Conservation (phyloP, 371 early-diverging fungal species). For the Mycotypha africana region DNA sequence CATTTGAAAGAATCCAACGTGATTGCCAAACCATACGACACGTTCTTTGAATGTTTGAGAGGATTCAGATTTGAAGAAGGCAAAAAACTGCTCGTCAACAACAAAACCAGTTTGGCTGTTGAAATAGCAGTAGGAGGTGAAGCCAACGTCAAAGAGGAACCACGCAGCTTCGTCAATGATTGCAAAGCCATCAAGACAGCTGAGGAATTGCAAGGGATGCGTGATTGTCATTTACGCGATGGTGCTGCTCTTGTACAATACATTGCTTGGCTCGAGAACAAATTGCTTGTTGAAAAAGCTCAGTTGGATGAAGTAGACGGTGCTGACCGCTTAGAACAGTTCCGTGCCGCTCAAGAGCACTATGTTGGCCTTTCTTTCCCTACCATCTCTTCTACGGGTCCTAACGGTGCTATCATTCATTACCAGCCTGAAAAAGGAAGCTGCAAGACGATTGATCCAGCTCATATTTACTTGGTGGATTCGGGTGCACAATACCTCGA, state of each 20-base stretch:
- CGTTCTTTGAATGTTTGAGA: constrained; percentile 71
- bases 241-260: constrained; percentile 88
- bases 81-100: constrained; percentile 40
- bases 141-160: constrained; percentile 50
- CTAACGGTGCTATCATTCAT: constrained; percentile 99
- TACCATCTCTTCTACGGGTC: constrained; percentile 94
- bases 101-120: constrained; percentile 69
- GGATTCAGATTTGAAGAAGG: constrained; percentile 20
- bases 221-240: constrained; percentile 91
- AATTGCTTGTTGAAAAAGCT: constrained; percentile 60
- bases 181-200: constrained; percentile 94
- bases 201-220: constrained; percentile 93
- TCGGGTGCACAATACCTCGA: constrained; percentile 98
- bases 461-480: constrained; percentile 92
- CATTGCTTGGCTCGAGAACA: constrained; percentile 95
- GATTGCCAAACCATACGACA: constrained; percentile 63
- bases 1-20: constrained; percentile 40
- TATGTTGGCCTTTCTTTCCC: constrained; percentile 94
- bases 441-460: constrained; percentile 48
- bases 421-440: constrained; percentile 86
- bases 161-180: constrained; percentile 66
- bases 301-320: constrained; percentile 78
- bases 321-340: constrained; percentile 70
- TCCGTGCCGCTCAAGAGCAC: constrained; percentile 63
- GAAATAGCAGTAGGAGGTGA: constrained; percentile 57